A percentile compares a stretch with the other conserved stretches of the same genome.
phyloP scores from a whole-genome alignment of 805 yeast genomes.

The Spencermartinsiella europaea region DNA sequence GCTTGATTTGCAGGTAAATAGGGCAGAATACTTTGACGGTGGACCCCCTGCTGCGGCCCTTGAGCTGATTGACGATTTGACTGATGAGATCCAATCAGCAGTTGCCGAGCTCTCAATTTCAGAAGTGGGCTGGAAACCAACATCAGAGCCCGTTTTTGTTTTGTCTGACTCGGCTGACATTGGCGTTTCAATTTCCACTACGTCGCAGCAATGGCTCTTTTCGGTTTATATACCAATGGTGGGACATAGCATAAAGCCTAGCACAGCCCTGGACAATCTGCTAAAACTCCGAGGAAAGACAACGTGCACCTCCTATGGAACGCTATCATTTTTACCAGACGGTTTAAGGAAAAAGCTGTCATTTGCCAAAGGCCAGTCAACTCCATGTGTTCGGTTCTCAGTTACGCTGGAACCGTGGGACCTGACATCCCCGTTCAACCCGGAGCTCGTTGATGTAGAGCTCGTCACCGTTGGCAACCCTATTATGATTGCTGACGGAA shows the following conservation, averaged over 20 bases:
- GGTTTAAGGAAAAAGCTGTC: background rate
- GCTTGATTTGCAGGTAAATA: background rate
- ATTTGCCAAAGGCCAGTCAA: background rate
- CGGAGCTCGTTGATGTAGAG: background rate
- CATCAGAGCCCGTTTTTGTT: background rate
- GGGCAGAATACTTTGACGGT: background rate
- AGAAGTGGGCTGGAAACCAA: background rate
- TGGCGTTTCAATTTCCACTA: slow-evolving; percentile 12
- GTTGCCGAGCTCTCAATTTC: background rate
- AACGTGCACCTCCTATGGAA: background rate
- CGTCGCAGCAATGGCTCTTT: slow-evolving; percentile 4
- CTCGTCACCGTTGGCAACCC: background rate
- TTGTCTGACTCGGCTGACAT: slow-evolving; percentile 5
- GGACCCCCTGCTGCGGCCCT: background rate
- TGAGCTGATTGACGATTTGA: slow-evolving; percentile 14
- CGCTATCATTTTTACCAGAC: slow-evolving; percentile 4
- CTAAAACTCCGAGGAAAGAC: slow-evolving; percentile 6
- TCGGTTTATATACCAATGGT: slow-evolving; percentile 17
- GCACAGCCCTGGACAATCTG: background rate
- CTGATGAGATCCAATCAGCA: too few species aligned
- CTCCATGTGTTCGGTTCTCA: slow-evolving; percentile 12
- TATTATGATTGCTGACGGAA: background rate
- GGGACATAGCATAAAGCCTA: background rate
- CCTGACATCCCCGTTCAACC: background rate
- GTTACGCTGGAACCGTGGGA: slow-evolving; percentile 10